Evolutionary conservation across 2,329 filamentous ascomycete species (phyloP).

Genomic region (Zasmidium citrigriseum): DNA sequence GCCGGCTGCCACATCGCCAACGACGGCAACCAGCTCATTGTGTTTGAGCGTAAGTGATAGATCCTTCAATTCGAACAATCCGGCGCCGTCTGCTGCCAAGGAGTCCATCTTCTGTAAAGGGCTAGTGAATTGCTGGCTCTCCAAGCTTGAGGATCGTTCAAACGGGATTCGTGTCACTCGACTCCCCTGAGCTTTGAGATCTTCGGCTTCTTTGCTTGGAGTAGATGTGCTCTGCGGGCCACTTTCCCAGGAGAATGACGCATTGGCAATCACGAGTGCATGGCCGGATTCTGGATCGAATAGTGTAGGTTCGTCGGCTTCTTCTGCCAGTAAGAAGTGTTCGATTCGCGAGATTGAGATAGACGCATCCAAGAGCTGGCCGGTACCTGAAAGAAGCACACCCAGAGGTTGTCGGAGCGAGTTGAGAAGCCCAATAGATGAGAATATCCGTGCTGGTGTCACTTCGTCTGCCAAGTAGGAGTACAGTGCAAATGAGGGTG

Average conservation of each 20-base stretch:
- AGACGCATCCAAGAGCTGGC: slow-evolving; percentile 86
- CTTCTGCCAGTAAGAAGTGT: slow-evolving; percentile 84
- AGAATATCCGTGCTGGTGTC: slow-evolving; percentile 81
- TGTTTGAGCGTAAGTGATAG: slow-evolving; percentile 69
- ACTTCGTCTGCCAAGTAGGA: slow-evolving; percentile 56
- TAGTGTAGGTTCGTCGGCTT: slow-evolving; percentile 71
- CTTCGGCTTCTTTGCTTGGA: slow-evolving; percentile 45
- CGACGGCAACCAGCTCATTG: slow-evolving; percentile 78
- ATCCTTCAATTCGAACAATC: slow-evolving; percentile 72
- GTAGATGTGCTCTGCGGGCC: slow-evolving; percentile 44
- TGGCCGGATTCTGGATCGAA: slow-evolving; percentile 55
- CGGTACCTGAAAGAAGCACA: slow-evolving; percentile 81
- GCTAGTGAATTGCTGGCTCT: slow-evolving; percentile 10
- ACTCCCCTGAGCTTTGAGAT: too few species aligned
- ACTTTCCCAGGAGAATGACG: slow-evolving; percentile 84
- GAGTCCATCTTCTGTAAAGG: slow-evolving; percentile 18
- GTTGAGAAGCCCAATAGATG: slow-evolving; percentile 91
- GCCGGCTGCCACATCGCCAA: slow-evolving; percentile 81
- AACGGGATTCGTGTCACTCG: slow-evolving; percentile 33
- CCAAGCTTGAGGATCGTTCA: slow-evolving; percentile 36
- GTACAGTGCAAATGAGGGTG: slow-evolving; percentile 88
- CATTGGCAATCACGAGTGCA: slow-evolving; percentile 68
- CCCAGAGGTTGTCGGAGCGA: slow-evolving; percentile 87
- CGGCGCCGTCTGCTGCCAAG: slow-evolving; percentile 59
- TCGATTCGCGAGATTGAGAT: slow-evolving; percentile 83